These are phyloP conservation scores for Fusarium sp. DNA, from an alignment of 2,329 filamentous ascomycete species.

Conservation along the genomic window DNA sequence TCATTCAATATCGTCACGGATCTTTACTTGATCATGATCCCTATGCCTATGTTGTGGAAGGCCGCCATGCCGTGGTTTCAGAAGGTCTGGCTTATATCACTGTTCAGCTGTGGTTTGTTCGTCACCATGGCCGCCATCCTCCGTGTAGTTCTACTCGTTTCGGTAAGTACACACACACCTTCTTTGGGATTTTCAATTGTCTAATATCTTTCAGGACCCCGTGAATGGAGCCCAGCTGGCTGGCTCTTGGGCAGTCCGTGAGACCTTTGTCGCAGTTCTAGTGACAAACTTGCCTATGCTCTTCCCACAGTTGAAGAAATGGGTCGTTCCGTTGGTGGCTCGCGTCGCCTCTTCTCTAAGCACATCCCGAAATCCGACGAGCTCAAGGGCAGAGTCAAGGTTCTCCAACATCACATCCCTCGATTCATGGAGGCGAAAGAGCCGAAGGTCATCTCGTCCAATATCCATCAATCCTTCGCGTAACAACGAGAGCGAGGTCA, in stretches of 20 bases:
- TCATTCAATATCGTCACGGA: constrained; percentile 67
- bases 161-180: constrained; percentile 29
- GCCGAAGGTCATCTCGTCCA: constrained; percentile 32
- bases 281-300: constrained; percentile 59
- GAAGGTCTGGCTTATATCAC: constrained; percentile 53
- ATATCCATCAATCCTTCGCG: constrained; percentile 16
- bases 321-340: constrained; percentile 43
- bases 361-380: constrained; percentile 29
- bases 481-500: constrained; percentile 42
- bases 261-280: constrained; percentile 58
- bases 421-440: constrained; percentile 36
- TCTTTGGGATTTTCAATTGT: no score
- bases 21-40: constrained; percentile 69
- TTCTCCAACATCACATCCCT: constrained; percentile 35
- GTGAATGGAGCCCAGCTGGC: constrained; percentile 55
- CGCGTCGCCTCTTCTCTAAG: constrained; percentile 40
- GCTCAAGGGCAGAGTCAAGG: constrained; percentile 18
- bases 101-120: constrained; percentile 56
- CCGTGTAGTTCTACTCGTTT: constrained; percentile 46
- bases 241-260: constrained; percentile 57
- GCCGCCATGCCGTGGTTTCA: constrained; percentile 51
- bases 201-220: constrained; percentile 49
- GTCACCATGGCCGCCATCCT: constrained; percentile 55
- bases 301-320: constrained; percentile 58
- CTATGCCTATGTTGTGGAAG: constrained; percentile 63